phyloP scores from a whole-genome alignment of 2,329 filamentous ascomycete genomes.

The Penicillium sp. region DNA sequence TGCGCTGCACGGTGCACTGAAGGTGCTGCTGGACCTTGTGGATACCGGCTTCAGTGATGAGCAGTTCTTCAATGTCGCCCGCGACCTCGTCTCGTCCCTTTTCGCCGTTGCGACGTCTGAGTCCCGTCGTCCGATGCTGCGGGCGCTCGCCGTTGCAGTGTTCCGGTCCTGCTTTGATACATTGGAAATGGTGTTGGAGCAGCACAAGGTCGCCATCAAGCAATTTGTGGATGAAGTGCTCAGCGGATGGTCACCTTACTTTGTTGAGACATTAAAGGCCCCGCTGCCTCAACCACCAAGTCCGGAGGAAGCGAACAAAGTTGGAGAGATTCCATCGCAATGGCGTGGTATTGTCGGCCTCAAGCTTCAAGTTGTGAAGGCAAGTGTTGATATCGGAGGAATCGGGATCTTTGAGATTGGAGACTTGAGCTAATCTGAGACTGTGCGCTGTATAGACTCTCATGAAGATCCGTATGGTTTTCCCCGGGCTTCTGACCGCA shows the following conservation, averaged over 20 bases:
- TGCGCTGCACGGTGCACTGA: conserved; percentile 85
- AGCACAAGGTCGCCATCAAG: conserved; percentile 83
- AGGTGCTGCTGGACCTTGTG: conserved; percentile 84
- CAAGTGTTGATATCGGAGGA: conserved; percentile 31
- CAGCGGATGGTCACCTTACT: conserved; percentile 84
- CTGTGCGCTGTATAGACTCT: conserved; percentile 61
- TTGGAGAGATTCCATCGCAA: conserved; percentile 57
- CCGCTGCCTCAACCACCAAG: conserved; percentile 64
- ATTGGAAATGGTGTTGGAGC: conserved; percentile 94
- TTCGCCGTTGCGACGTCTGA: conserved; percentile 80
- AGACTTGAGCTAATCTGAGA: conserved; percentile 16
- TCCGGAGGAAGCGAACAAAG: conserved; percentile 60
- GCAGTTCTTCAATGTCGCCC: conserved; percentile 89
- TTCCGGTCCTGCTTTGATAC: conserved; percentile 93
- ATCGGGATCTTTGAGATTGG: neutral
- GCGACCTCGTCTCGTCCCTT: conserved; percentile 79
- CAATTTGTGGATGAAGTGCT: conserved; percentile 86
- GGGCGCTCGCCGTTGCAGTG: conserved; percentile 84
- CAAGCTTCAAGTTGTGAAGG: conserved; percentile 89
- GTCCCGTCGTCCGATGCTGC: conserved; percentile 70
- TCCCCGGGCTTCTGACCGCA: conserved; percentile 76
- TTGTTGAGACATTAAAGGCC: conserved; percentile 74
- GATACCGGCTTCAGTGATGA: conserved; percentile 92
- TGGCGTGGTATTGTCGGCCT: conserved; percentile 84
- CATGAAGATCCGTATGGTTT: conserved; percentile 83